phyloP scores from a whole-genome alignment of 257 asterid genomes.

The Thymus mandschuricus region DNA sequence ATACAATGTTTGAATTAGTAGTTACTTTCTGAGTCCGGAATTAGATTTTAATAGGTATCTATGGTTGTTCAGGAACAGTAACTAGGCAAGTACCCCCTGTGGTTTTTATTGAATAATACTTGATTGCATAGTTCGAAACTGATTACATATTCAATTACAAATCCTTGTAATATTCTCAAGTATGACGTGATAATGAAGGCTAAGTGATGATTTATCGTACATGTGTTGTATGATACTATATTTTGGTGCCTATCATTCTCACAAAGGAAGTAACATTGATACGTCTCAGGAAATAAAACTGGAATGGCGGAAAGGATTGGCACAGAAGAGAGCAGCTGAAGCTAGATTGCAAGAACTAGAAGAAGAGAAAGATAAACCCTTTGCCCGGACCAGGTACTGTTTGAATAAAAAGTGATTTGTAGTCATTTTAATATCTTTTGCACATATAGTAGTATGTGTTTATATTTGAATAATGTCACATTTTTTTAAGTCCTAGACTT shows the following conservation, averaged over 20 bases:
- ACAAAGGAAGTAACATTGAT: slow-evolving; percentile 10
- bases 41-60: too few species aligned
- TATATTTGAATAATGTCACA: not conserved
- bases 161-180: not conserved
- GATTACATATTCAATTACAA: not conserved
- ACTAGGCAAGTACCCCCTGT: not conserved
- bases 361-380: slow-evolving; percentile 85
- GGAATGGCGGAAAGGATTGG: slow-evolving; percentile 96
- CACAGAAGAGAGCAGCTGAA: slow-evolving; percentile 92
- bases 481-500: not conserved
- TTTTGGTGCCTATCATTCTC: not conserved
- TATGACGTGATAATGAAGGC: not conserved
- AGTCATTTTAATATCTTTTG: slow-evolving; percentile 3
- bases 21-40: too few species aligned
- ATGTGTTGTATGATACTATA: slow-evolving; percentile 2
- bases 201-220: not conserved
- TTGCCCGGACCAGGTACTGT: slow-evolving; percentile 83
- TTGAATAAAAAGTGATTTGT: not conserved
- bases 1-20: too few species aligned
- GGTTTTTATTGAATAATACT: not conserved
- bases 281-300: slow-evolving; percentile 74
- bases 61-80: too few species aligned
- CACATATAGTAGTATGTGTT: not conserved
- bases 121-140: not conserved
- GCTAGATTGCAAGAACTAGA: slow-evolving; percentile 71